Base-by-base conservation (phyloP, 768 basidiomycete genomes). In the Tricholoma furcatifolium region DNA sequence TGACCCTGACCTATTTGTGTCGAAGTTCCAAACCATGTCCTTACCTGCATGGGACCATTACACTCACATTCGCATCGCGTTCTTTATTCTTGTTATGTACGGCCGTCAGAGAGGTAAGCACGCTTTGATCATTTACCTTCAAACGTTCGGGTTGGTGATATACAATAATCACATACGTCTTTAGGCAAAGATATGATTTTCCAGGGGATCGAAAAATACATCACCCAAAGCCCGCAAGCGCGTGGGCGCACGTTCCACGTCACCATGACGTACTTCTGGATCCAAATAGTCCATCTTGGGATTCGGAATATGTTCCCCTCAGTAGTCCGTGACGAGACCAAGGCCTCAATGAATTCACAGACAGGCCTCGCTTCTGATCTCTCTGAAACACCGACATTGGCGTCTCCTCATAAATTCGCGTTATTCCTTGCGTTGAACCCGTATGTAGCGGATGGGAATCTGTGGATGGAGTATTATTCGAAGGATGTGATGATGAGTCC, bases 241-340 rank as follows among this genome's bases (percentile, higher is more conserved):
- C 66, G 64, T 3, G 68, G 66, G 5, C 68, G 70, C 20, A 62
- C 70, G 20, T 78, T 76, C 58, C 73, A 78, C 50, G 49, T 76
- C 36, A 75, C 75, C 17, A 76, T 79, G 77, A 75, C 78, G 0
- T 79, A 77, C 53, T 77, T 78, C 60, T 78, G 78, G 76, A 73
- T 78, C 47, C 75, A 79, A 57, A 67, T 77, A 21, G 74, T 77
- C 12, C 76, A 77, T 50, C 73, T 77, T 46, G 76, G 74, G 0
- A 78, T 78, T 43, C 69, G 63, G 9, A 72, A 69, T 50, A 70
- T 69, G 51, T 62, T 65, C 14, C 58, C 66, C 36, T 50, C 58
- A 6, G 51, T 55, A 6, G 31, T 42, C 15, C 45, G 50, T 8
- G 43, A 41, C 20, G 31, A 47, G 11, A 46, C 35, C 3, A 27